Percentiles rank a stretch among this genome's conserved stretches.
Evolutionary conservation across 148 eudicot species (phyloP).

Genomic region (Cornus controversa): DNA sequence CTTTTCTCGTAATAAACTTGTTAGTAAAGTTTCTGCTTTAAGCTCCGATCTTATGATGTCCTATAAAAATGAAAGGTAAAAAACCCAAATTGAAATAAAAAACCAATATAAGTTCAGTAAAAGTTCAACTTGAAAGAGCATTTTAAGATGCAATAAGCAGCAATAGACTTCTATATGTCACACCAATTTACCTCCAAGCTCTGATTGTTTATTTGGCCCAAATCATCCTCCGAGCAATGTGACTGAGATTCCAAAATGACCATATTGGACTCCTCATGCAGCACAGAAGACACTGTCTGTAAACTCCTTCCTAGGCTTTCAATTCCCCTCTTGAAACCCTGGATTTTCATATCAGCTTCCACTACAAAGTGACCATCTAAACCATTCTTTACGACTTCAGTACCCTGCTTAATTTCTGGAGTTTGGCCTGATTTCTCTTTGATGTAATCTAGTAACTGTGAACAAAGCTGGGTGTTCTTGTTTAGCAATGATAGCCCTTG

Average conservation of each 20-base stretch:
- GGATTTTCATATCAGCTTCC: slow-evolving; percentile 76
- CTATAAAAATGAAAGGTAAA: slow-evolving; percentile 29
- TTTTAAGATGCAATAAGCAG: not conserved
- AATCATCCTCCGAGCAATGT: slow-evolving; percentile 25
- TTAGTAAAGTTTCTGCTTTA: slow-evolving; percentile 70
- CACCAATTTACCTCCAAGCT: slow-evolving; percentile 45
- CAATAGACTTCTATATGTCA: not conserved
- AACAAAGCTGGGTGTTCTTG: slow-evolving; percentile 55
- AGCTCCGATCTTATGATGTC: slow-evolving; percentile 55
- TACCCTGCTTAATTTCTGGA: slow-evolving; percentile 34
- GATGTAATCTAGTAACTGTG: slow-evolving; percentile 57
- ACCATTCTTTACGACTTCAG: slow-evolving; percentile 25
- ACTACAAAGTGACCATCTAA: slow-evolving; percentile 56
- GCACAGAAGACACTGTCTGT: slow-evolving; percentile 41
- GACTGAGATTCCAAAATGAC: slow-evolving; percentile 30
- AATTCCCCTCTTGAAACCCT: slow-evolving; percentile 65
- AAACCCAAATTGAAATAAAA: slow-evolving; percentile 3
- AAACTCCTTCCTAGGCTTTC: slow-evolving; percentile 57
- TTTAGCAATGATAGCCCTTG: slow-evolving; percentile 58
- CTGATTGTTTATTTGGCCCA: slow-evolving; percentile 26
- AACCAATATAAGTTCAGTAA: not conserved
- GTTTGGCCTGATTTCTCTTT: slow-evolving; percentile 44
- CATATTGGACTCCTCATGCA: slow-evolving; percentile 53
- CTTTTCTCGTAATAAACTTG: slow-evolving; percentile 72
- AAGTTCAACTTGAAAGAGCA: slow-evolving; percentile 2